Percentiles rank a stretch among this genome's conserved stretches.
Conservation (phyloP, 805 yeast species). For the Metschnikowia santaceciliae region DNA sequence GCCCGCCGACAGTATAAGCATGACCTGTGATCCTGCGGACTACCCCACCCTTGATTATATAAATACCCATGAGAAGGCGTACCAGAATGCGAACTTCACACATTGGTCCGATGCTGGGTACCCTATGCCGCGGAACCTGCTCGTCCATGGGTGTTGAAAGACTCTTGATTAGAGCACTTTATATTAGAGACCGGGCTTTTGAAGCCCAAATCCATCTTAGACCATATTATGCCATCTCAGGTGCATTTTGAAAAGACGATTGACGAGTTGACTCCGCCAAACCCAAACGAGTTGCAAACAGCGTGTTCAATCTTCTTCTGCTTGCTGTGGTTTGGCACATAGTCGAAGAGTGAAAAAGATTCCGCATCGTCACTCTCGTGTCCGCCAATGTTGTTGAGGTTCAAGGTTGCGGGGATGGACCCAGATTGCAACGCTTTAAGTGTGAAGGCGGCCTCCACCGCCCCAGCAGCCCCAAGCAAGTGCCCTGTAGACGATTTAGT, state of each 20-base stretch:
- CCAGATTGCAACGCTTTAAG: slow-evolving; percentile 57
- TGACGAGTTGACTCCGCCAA: slow-evolving; percentile 93
- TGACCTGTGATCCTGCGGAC: slow-evolving; percentile 37
- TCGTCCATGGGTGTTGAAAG: slow-evolving; percentile 19
- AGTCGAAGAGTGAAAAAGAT: slow-evolving; percentile 49
- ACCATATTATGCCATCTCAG: background rate
- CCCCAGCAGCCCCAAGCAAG: slow-evolving; percentile 92
- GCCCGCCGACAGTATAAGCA: slow-evolving; percentile 23
- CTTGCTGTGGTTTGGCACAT: slow-evolving; percentile 49
- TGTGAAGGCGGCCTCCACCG: slow-evolving; percentile 85
- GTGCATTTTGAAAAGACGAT: slow-evolving; percentile 41
- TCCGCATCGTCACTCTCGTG: slow-evolving; percentile 41
- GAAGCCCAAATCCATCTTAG: too few species aligned
- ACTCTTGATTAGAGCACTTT: too few species aligned
- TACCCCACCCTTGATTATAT: slow-evolving; percentile 38
- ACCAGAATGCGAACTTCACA: slow-evolving; percentile 32
- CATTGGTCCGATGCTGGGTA: slow-evolving; percentile 42
- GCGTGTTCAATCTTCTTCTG: slow-evolving; percentile 49
- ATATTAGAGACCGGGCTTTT: too few species aligned
- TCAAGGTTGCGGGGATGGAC: slow-evolving; percentile 75
- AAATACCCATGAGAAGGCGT: slow-evolving; percentile 28
- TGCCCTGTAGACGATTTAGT: slow-evolving; percentile 95
- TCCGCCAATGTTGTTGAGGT: slow-evolving; percentile 53
- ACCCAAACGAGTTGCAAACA: slow-evolving; percentile 88
- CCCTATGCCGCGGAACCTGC: slow-evolving; percentile 50